These are phyloP conservation scores for Blepharisma undulans DNA, from an alignment of 169 alveolate species.

Conservation along the genomic window DNA sequence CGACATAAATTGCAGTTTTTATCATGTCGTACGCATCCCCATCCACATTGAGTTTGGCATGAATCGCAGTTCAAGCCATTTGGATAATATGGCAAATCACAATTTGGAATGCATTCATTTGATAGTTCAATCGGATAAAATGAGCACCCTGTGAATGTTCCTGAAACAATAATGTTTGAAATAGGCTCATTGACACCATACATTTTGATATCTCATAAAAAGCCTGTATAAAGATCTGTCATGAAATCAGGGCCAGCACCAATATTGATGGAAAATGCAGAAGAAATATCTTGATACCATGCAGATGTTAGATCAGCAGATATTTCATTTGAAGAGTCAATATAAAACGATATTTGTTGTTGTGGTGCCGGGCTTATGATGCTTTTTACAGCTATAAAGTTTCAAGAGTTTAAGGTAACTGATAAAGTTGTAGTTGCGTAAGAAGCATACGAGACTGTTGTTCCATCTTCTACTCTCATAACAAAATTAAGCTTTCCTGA, in stretches of 20 bases:
- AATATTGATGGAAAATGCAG: no score
- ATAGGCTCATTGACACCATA: not conserved
- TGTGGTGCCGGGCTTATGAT: not conserved
- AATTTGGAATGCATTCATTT: not conserved
- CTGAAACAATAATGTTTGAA: not conserved
- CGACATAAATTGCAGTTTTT: not conserved
- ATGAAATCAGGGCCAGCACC: no score
- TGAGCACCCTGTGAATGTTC: not conserved
- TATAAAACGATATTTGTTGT: no score
- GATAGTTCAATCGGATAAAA: not conserved
- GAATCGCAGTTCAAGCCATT: not conserved
- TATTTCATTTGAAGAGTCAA: no score
- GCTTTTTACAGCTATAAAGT: not conserved
- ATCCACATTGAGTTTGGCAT: not conserved
- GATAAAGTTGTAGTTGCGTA: no score
- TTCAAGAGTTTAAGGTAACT: not conserved
- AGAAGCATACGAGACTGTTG: no score
- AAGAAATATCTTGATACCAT: no score
- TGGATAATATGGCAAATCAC: not conserved
- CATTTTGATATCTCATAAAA: not conserved
- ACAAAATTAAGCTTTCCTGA: no score
- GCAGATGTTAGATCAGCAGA: no score
- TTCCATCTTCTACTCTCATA: no score
- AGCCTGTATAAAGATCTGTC: not conserved
- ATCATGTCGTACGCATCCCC: not conserved